A percentile compares a stretch with the other conserved stretches of the same genome.
These are phyloP conservation scores for Tribonema minus DNA, from an alignment of 108 stramenopile species.

Conservation along the genomic window DNA sequence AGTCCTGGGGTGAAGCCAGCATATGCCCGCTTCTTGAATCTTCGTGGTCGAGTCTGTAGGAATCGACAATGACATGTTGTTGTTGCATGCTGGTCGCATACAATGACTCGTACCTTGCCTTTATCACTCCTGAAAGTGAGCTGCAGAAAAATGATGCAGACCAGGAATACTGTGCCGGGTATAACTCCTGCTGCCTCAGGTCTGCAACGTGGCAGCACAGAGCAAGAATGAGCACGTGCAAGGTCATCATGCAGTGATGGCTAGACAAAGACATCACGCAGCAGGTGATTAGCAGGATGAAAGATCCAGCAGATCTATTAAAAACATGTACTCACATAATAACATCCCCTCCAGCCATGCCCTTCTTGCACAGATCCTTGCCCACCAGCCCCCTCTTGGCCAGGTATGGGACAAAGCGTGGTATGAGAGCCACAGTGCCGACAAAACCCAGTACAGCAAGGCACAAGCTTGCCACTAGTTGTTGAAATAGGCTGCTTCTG, in stretches of 20 bases:
- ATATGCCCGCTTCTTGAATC: no score
- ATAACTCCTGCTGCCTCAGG: constrained; percentile 93
- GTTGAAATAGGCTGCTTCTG: no score
- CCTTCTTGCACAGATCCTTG: constrained; percentile 58
- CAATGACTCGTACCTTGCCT: constrained; percentile 46
- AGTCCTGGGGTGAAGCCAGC: no score
- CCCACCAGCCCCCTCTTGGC: constrained; percentile 42
- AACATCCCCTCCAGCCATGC: constrained; percentile 43
- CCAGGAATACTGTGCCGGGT: constrained; percentile 79
- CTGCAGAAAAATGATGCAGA: constrained; percentile 77
- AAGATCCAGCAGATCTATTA: no score
- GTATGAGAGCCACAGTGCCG: constrained; percentile 2
- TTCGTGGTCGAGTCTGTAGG: no score
- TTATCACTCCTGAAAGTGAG: constrained; percentile 71
- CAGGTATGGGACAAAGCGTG: constrained; percentile 12
- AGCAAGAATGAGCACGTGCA: neutral
- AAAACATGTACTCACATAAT: no score
- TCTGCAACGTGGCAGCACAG: neutral
- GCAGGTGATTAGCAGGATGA: no score
- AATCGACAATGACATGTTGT: no score
- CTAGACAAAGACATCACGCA: no score
- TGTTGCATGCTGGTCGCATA: no score
- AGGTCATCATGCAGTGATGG: no score
- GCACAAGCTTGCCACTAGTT: constrained; percentile 11
- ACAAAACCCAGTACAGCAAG: constrained; percentile 14